A percentile compares a stretch with the other conserved stretches of the same genome.
Conservation (phyloP, 2,329 filamentous ascomycete genomes). For the Fusarium devonianum region DNA sequence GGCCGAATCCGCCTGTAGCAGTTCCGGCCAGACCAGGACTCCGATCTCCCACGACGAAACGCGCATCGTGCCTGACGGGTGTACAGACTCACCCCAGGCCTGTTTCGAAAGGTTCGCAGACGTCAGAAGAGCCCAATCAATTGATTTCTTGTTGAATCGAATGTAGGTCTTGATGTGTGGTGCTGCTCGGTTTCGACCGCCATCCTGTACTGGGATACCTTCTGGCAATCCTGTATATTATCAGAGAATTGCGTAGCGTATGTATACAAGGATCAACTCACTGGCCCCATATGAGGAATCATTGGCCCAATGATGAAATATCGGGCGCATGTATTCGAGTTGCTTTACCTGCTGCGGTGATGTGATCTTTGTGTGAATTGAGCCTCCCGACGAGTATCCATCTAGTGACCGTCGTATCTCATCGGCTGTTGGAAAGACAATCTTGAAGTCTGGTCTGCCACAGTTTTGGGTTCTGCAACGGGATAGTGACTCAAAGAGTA, state of each 20-base stretch:
- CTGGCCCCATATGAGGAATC: constrained; percentile 53
- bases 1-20: constrained; percentile 55
- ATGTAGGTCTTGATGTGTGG: constrained; percentile 93
- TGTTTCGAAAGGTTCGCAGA: constrained; percentile 93
- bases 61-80: constrained; percentile 66
- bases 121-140: constrained; percentile 87
- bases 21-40: constrained; percentile 79
- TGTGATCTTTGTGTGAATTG: constrained; percentile 82
- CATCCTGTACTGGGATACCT: constrained; percentile 49
- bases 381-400: constrained; percentile 78
- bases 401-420: constrained; percentile 80
- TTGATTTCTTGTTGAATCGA: constrained; percentile 62
- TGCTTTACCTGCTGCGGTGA: constrained; percentile 76
- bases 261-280: constrained; percentile 22
- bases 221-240: constrained; percentile 39
- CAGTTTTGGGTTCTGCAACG: constrained; percentile 39
- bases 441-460: constrained; percentile 62
- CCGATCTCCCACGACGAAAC: constrained; percentile 86
- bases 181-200: constrained; percentile 72
- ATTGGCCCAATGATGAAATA: constrained; percentile 80
- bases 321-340: constrained; percentile 72
- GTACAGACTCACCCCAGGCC: constrained; percentile 78
- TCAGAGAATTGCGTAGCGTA: constrained; percentile 1
- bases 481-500: constrained; percentile 62
- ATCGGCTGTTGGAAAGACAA: constrained; percentile 82